Conservation (phyloP, 2,329 filamentous ascomycete species). For the Sphaerostilbella broomeana region DNA sequence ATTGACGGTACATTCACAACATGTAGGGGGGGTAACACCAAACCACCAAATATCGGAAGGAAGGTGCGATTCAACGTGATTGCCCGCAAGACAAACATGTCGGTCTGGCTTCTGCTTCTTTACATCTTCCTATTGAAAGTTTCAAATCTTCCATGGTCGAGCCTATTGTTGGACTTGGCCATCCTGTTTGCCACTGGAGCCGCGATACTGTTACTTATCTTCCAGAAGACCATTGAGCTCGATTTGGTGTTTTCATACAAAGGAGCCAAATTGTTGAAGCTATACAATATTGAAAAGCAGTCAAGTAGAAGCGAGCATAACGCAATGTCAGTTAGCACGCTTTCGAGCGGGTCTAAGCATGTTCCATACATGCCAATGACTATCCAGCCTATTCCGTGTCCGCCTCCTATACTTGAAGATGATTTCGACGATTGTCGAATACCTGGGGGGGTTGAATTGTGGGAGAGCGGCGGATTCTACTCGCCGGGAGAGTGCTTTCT, state of each 20-base stretch:
- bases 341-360: slow-evolving; percentile 11
- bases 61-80: slow-evolving; percentile 2
- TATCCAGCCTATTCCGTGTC: slow-evolving; percentile 16
- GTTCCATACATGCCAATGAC: slow-evolving; percentile 21
- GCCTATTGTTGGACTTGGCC: too few species aligned
- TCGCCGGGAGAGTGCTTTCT: slow-evolving; percentile 26
- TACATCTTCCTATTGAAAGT: neutral
- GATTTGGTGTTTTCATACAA: too few species aligned
- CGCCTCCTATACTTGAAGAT: slow-evolving; percentile 16
- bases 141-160: too few species aligned
- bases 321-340: slow-evolving; percentile 12
- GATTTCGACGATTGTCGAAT: slow-evolving; percentile 19
- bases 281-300: too few species aligned
- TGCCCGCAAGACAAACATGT: neutral
- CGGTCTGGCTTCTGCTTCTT: neutral
- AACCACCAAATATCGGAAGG: slow-evolving; percentile 6
- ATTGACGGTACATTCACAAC: too few species aligned
- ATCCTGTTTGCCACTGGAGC: too few species aligned
- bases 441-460: slow-evolving; percentile 20
- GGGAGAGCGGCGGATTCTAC: slow-evolving; percentile 23
- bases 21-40: too few species aligned
- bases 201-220: too few species aligned
- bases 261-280: too few species aligned
- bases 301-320: too few species aligned
- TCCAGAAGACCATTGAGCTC: too few species aligned